Percentiles rank a stretch among this genome's conserved stretches.
phyloP scores from a whole-genome alignment of 352 stramenopile genomes.

The Phytophthora pseudosyringae region DNA sequence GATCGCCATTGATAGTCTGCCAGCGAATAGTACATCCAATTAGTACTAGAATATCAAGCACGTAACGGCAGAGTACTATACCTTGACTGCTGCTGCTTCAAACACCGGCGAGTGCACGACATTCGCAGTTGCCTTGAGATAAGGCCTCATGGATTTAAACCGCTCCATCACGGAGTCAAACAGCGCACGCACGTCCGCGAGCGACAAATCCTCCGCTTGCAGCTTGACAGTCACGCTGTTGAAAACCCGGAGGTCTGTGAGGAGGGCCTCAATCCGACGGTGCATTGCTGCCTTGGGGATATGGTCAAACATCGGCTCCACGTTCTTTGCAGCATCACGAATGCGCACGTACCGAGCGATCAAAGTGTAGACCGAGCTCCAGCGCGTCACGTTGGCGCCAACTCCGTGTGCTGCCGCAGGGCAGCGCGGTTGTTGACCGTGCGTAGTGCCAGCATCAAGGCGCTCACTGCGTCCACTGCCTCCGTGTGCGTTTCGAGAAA shows the following conservation, averaged over 20 bases:
- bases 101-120: slow-evolving; percentile 3
- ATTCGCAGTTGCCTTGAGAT: background rate
- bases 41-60: slow-evolving; percentile 1
- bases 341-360: slow-evolving; percentile 11
- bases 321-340: slow-evolving; percentile 9
- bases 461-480: slow-evolving; percentile 1
- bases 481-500: background rate
- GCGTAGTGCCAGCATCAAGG: slow-evolving; percentile 3
- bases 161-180: slow-evolving; percentile 4
- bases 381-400: background rate
- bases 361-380: slow-evolving; percentile 8
- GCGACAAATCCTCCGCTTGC: slow-evolving; percentile 5
- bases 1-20: slow-evolving; percentile 5
- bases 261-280: slow-evolving; percentile 9
- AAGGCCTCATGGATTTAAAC: background rate
- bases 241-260: slow-evolving; percentile 3
- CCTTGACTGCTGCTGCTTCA: slow-evolving; percentile 2
- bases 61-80: background rate
- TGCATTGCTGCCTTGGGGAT: slow-evolving; percentile 8
- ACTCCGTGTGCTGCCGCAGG: background rate
- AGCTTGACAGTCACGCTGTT: slow-evolving; percentile 13
- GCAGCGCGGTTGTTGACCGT: slow-evolving; percentile 3
- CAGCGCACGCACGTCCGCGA: slow-evolving; percentile 1
- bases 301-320: slow-evolving; percentile 8
- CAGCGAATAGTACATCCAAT: background rate